Conservation (phyloP, 2,329 filamentous ascomycete species). For the Paradendryphiella salina region DNA sequence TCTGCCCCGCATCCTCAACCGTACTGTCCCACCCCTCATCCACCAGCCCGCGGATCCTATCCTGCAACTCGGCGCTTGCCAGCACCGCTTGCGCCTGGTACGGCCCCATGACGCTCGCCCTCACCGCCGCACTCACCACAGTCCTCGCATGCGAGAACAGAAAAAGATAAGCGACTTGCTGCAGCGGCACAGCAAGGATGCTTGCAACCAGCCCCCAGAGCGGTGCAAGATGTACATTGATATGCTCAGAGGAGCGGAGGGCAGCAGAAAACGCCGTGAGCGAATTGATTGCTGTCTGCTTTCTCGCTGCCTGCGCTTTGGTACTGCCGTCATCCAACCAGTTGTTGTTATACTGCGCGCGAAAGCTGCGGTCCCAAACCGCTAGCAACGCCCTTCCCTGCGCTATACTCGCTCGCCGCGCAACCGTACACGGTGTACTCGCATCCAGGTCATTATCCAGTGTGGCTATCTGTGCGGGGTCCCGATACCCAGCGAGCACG, state of each 20-base stretch:
- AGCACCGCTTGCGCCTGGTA: slow-evolving; percentile 77
- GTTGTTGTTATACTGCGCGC: slow-evolving; percentile 30
- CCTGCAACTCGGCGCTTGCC: slow-evolving; percentile 62
- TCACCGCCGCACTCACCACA: slow-evolving; percentile 73
- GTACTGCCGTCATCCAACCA: background rate
- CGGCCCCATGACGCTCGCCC: slow-evolving; percentile 76
- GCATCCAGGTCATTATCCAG: slow-evolving; percentile 80
- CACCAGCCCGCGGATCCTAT: slow-evolving; percentile 61
- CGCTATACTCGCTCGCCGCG: slow-evolving; percentile 71
- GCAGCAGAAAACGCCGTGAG: slow-evolving; percentile 35
- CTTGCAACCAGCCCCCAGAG: slow-evolving; percentile 69
- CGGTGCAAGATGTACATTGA: slow-evolving; percentile 67
- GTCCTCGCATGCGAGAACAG: slow-evolving; percentile 77
- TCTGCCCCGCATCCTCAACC: slow-evolving; percentile 72
- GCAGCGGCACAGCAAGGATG: slow-evolving; percentile 62
- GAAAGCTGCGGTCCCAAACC: slow-evolving; percentile 75
- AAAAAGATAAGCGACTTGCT: slow-evolving; percentile 73
- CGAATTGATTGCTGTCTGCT: slow-evolving; percentile 23
- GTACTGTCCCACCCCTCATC: slow-evolving; percentile 61
- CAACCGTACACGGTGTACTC: slow-evolving; percentile 76
- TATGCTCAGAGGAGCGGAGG: slow-evolving; percentile 34
- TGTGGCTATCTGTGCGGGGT: slow-evolving; percentile 55
- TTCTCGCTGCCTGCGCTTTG: background rate
- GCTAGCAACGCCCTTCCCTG: slow-evolving; percentile 75
- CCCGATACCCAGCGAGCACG: slow-evolving; percentile 67